A percentile compares a stretch with the other conserved stretches of the same genome.
phyloP scores from a whole-genome alignment of 73 alveolate genomes.

The Uronychia setigera region DNA sequence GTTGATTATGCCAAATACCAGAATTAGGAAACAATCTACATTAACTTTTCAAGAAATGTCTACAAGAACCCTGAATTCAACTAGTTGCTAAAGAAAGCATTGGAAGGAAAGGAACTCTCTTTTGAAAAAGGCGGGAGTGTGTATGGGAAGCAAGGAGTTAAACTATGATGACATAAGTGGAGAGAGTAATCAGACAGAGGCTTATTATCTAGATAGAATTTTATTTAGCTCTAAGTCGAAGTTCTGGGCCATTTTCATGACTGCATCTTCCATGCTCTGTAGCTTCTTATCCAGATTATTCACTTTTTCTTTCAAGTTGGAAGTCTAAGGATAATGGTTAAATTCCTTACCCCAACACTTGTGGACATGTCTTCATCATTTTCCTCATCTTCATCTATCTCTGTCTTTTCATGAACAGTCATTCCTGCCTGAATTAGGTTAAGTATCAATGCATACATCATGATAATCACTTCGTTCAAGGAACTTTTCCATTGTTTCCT shows the following conservation, averaged over 20 bases:
- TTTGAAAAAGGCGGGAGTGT: no score
- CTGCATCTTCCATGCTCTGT: not conserved
- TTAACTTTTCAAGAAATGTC: not conserved
- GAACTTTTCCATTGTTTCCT: conserved; percentile 5
- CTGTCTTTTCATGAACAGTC: not conserved
- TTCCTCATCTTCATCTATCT: not conserved
- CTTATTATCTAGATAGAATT: no score
- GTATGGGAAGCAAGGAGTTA: no score
- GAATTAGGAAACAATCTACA: not conserved
- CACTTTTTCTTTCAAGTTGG: not conserved
- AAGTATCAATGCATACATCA: not conserved
- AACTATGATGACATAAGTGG: not conserved
- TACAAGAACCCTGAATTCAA: not conserved
- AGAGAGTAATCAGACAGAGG: no score
- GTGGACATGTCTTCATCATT: not conserved
- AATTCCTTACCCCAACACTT: not conserved
- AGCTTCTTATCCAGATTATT: not conserved
- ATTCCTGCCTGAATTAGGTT: not conserved
- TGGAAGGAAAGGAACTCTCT: no score
- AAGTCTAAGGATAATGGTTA: not conserved
- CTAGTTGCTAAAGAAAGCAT: no score
- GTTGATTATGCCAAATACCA: not conserved
- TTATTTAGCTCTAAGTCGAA: not conserved
- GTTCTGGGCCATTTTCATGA: not conserved
- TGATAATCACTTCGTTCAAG: not conserved